phyloP scores from a whole-genome alignment of 1,139 yeast genomes.

The Sugiyamaella castrensis region DNA sequence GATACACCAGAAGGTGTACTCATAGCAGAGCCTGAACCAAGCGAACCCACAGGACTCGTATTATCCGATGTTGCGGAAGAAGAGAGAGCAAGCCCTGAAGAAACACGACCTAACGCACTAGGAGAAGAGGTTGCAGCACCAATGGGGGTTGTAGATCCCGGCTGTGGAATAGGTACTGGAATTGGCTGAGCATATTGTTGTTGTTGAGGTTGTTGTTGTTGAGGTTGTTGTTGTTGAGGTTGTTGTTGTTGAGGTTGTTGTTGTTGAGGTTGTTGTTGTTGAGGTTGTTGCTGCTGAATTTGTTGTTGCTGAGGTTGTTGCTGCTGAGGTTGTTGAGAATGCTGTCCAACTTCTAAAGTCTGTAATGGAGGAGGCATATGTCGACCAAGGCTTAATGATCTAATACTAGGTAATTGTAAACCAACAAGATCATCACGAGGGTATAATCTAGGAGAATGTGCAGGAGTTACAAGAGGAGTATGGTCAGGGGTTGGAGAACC shows the following conservation, averaged over 20 bases:
- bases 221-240: too few species aligned
- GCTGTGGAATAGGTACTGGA: background rate
- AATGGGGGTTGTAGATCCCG: background rate
- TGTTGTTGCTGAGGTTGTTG: too few species aligned
- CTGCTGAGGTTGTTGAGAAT: constrained; percentile 10
- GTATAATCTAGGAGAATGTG: constrained; percentile 51
- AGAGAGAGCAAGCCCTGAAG: background rate
- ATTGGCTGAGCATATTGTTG: background rate
- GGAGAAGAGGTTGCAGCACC: background rate
- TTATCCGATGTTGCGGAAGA: background rate
- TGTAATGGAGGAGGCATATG: constrained; percentile 36
- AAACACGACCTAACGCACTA: background rate
- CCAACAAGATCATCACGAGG: constrained; percentile 38
- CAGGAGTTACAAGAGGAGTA: constrained; percentile 59
- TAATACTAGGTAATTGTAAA: constrained; percentile 41
- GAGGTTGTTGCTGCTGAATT: too few species aligned
- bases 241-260: constrained; percentile 9
- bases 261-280: constrained; percentile 7
- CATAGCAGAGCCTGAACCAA: constrained; percentile 8
- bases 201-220: constrained; percentile 7
- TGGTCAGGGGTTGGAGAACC: constrained; percentile 51
- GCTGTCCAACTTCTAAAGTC: constrained; percentile 34
- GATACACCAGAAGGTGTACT: constrained; percentile 9
- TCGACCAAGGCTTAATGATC: constrained; percentile 38
- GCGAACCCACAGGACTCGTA: background rate